Evolutionary conservation across 2,329 filamentous ascomycete species (phyloP).

Genomic region (Zymoseptoria passerinii): DNA sequence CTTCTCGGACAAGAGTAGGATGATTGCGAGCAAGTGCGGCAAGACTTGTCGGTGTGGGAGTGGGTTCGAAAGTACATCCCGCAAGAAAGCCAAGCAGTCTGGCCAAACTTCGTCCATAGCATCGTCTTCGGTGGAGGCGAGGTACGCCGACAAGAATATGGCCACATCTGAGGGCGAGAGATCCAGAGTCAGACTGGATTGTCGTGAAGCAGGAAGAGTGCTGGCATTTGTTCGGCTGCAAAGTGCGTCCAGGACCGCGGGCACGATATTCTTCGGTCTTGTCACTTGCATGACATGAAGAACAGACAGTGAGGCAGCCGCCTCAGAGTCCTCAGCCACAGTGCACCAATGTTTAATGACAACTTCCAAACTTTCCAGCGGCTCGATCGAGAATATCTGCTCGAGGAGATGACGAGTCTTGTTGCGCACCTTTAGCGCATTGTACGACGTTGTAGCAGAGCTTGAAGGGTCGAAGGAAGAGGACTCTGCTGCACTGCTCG

Average conservation of each 20-base stretch:
- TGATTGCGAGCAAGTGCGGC: slow-evolving; percentile 78
- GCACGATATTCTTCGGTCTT: slow-evolving; percentile 81
- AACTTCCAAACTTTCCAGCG: slow-evolving; percentile 87
- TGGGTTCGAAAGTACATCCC: slow-evolving; percentile 83
- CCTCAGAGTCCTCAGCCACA: slow-evolving; percentile 31
- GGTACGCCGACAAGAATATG: slow-evolving; percentile 83
- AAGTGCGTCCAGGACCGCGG: slow-evolving; percentile 89
- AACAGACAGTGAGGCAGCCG: slow-evolving; percentile 66
- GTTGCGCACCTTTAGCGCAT: slow-evolving; percentile 83
- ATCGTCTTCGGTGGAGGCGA: slow-evolving; percentile 84
- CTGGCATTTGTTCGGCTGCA: slow-evolving; percentile 86
- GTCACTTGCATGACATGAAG: slow-evolving; percentile 87
- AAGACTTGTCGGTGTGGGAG: slow-evolving; percentile 90
- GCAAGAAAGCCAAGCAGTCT: slow-evolving; percentile 84
- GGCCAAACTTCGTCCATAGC: slow-evolving; percentile 97
- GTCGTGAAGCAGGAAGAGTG: slow-evolving; percentile 67
- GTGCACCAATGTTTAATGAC: slow-evolving; percentile 74
- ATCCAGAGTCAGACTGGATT: slow-evolving; percentile 81
- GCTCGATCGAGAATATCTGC: slow-evolving; percentile 85
- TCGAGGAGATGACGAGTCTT: slow-evolving; percentile 80
- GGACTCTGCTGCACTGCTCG: slow-evolving; percentile 53
- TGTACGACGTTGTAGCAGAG: slow-evolving; percentile 77
- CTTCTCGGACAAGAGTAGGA: slow-evolving; percentile 83
- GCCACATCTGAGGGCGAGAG: slow-evolving; percentile 77
- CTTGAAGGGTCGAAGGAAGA: slow-evolving; percentile 53